phyloP scores from a whole-genome alignment of 2,329 filamentous ascomycete genomes.

The Juglanconis sp. region DNA sequence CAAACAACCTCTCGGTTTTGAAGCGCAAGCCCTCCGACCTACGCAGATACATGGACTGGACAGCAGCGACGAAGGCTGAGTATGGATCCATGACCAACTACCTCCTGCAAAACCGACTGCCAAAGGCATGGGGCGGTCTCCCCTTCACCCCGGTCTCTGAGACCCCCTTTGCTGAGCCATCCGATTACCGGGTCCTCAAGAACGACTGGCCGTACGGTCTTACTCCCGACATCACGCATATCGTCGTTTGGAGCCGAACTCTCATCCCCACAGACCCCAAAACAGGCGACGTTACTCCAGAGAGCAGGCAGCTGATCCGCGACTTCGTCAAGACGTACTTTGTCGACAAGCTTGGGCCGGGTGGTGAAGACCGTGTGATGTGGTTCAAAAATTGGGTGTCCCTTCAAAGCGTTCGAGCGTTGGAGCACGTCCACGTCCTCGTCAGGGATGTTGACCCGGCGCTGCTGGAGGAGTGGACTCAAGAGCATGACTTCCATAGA shows the following conservation, averaged over 20 bases:
- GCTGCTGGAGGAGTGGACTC: slow-evolving; percentile 52
- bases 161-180: slow-evolving; percentile 49
- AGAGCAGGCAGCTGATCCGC: slow-evolving; percentile 62
- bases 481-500: slow-evolving; percentile 38
- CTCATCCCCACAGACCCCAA: slow-evolving; percentile 66
- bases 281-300: slow-evolving; percentile 69
- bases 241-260: slow-evolving; percentile 91
- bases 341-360: slow-evolving; percentile 49
- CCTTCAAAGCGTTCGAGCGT: slow-evolving; percentile 79
- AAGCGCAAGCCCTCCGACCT: slow-evolving; percentile 80
- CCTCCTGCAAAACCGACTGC: slow-evolving; percentile 69
- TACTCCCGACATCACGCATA: slow-evolving; percentile 63
- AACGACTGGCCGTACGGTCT: slow-evolving; percentile 97
- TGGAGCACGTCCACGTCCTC: slow-evolving; percentile 87
- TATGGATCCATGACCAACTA: slow-evolving; percentile 81
- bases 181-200: slow-evolving; percentile 67
- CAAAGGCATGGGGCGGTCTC: slow-evolving; percentile 59
- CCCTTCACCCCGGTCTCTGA: slow-evolving; percentile 52
- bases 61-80: slow-evolving; percentile 62
- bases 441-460: slow-evolving; percentile 53
- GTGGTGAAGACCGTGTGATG: slow-evolving; percentile 52
- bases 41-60: slow-evolving; percentile 75
- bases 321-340: slow-evolving; percentile 71
- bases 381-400: slow-evolving; percentile 97
- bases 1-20: slow-evolving; percentile 67